phyloP scores from a whole-genome alignment of 2,329 filamentous ascomycete species.

The Coniochaeta prunicola region DNA sequence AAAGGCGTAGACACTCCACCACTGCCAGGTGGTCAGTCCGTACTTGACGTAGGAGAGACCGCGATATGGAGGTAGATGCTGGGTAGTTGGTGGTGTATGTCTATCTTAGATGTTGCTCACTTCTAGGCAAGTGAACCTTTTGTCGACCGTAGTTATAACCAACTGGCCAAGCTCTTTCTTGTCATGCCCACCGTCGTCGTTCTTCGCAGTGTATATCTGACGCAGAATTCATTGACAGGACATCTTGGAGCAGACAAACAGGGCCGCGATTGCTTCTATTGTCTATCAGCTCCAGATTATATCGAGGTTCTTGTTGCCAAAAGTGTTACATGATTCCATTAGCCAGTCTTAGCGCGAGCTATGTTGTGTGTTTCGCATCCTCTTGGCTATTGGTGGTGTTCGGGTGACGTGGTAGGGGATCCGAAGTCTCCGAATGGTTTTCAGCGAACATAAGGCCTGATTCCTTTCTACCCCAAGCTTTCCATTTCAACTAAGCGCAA shows the following conservation, averaged over 20 bases:
- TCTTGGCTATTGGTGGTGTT: background rate
- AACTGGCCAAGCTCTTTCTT: background rate
- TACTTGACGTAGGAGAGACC: too few species aligned
- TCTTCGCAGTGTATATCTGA: background rate
- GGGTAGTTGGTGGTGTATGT: too few species aligned
- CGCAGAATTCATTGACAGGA: background rate
- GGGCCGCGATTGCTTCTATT: background rate
- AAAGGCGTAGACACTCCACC: too few species aligned
- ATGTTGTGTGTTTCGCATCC: background rate
- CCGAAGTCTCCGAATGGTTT: background rate
- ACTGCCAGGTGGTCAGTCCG: too few species aligned
- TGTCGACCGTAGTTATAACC: background rate
- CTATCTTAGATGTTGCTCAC: background rate
- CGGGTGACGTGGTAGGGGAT: background rate
- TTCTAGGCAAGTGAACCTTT: background rate
- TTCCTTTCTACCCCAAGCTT: background rate
- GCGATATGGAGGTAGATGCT: too few species aligned
- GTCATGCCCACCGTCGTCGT: background rate
- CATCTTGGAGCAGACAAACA: background rate
- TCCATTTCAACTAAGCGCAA: background rate
- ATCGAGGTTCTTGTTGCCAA: background rate
- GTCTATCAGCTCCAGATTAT: background rate
- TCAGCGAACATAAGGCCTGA: background rate
- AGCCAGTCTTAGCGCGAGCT: background rate
- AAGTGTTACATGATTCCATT: background rate